Percentiles rank a stretch among this genome's conserved stretches.
These are phyloP conservation scores for Porcisia deanei DNA, from an alignment of 208 protist genomes.

Conservation along the genomic window DNA sequence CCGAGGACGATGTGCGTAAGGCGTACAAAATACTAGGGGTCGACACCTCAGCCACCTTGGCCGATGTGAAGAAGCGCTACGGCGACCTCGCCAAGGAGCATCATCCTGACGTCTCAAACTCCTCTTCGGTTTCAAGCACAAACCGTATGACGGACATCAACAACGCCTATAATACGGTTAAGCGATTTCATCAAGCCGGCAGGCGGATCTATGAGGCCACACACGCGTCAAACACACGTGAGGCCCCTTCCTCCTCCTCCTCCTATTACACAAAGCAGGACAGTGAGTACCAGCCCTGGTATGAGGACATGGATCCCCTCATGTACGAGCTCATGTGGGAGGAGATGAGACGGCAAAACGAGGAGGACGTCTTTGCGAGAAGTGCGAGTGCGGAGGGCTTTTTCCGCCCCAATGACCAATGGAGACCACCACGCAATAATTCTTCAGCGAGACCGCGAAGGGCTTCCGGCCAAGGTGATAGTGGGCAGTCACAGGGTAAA, in stretches of 20 bases:
- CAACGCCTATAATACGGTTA: conserved; percentile 77
- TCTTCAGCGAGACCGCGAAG: conserved; percentile 8
- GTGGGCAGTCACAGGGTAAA: conserved; percentile 8
- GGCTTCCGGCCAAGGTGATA: conserved; percentile 4
- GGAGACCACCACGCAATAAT: conserved; percentile 18
- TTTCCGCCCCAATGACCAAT: conserved; percentile 12
- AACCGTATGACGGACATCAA: conserved; percentile 87
- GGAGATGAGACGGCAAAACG: conserved; percentile 83
- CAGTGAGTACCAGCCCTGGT: conserved; percentile 68
- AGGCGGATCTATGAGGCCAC: conserved; percentile 25
- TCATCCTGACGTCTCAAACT: conserved; percentile 80
- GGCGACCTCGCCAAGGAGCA: conserved; percentile 86
- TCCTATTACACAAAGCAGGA: conserved; percentile 56
- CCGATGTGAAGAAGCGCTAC: conserved; percentile 85
- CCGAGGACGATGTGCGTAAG: conserved; percentile 72
- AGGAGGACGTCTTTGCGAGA: conserved; percentile 38
- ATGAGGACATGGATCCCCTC: conserved; percentile 84
- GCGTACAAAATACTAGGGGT: conserved; percentile 82
- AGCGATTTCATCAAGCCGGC: conserved; percentile 69
- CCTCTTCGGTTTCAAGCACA: conserved; percentile 23
- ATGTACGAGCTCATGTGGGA: conserved; percentile 93
- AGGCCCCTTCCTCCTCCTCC: conserved; percentile 13
- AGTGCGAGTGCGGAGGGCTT: conserved; percentile 27
- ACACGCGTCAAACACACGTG: conserved; percentile 4
- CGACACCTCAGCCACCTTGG: conserved; percentile 35